Percentiles rank a stretch among this genome's conserved stretches.
These are phyloP conservation scores for Sapria himalayana DNA, from an alignment of 345 rosid genomes.

Conservation along the genomic window DNA sequence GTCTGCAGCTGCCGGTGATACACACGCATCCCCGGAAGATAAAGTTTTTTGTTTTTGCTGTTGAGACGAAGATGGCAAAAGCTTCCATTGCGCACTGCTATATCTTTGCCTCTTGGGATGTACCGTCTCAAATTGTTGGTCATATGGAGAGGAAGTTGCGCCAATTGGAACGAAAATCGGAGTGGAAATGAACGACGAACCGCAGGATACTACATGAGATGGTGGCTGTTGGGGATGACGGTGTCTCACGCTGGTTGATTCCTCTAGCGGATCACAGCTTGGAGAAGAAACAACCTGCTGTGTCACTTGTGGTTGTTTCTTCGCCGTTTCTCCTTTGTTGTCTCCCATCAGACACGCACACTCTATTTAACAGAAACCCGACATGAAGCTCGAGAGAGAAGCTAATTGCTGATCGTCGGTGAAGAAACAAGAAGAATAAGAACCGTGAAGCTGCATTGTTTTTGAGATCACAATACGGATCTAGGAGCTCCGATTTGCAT, in stretches of 20 bases:
- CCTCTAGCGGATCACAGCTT: constrained; percentile 29
- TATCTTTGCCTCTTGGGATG: constrained; percentile 64
- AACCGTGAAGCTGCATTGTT: constrained; percentile 8
- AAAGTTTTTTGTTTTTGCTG: constrained; percentile 17
- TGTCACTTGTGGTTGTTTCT: constrained; percentile 16
- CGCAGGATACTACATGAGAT: constrained; percentile 13
- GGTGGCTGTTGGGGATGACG: constrained; percentile 23
- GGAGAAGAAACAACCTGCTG: constrained; percentile 24
- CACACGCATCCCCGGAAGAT: constrained; percentile 19
- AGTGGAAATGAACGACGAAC: constrained; percentile 25
- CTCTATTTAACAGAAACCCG: constrained; percentile 7
- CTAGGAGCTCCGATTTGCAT: too few species aligned
- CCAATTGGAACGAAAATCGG: constrained; percentile 35
- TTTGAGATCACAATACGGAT: not conserved
- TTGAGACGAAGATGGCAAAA: constrained; percentile 37
- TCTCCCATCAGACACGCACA: constrained; percentile 34
- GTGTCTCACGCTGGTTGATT: constrained; percentile 21
- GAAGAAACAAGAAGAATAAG: constrained; percentile 9
- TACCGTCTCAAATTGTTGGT: constrained; percentile 26
- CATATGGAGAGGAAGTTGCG: constrained; percentile 28
- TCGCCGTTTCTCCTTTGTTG: constrained; percentile 29
- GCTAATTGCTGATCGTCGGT: not conserved
- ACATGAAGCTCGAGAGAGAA: not conserved
- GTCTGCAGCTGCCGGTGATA: constrained; percentile 29
- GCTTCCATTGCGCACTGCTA: constrained; percentile 52